Conservation (phyloP, 2,329 filamentous ascomycete species). For the Chalaropsis thielavioides region DNA sequence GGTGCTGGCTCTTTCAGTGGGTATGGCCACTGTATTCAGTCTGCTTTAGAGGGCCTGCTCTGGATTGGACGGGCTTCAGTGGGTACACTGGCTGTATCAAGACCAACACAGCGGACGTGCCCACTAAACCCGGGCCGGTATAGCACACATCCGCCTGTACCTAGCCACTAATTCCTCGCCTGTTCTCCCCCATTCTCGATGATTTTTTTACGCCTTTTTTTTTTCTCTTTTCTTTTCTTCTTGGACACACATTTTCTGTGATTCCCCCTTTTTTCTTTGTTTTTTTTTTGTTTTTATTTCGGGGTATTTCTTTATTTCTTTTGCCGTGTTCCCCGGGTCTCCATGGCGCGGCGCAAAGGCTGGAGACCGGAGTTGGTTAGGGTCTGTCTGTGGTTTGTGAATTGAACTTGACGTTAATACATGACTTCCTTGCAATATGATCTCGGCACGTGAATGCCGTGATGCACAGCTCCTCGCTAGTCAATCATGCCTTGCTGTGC, state of each 20-base stretch:
- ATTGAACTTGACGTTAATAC: too few species aligned
- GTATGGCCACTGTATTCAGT: neutral
- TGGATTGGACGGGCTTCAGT: neutral
- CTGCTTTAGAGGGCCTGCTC: neutral
- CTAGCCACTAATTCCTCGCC: neutral
- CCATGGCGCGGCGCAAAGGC: too few species aligned
- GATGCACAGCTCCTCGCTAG: too few species aligned
- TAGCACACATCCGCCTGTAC: neutral
- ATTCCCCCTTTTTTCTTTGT: neutral
- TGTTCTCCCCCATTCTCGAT: too few species aligned
- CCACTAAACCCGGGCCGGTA: neutral
- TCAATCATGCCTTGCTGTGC: neutral
- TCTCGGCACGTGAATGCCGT: too few species aligned
- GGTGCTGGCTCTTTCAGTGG: slow-evolving; percentile 1
- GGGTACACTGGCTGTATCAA: neutral
- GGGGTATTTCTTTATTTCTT: neutral
- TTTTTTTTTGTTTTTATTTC: neutral
- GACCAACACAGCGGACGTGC: neutral
- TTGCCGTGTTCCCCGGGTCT: neutral
- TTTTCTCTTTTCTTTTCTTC: neutral
- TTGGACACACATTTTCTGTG: neutral
- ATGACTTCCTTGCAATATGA: too few species aligned
- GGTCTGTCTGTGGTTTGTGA: too few species aligned
- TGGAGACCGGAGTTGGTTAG: too few species aligned
- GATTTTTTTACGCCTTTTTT: too few species aligned